Conservation (phyloP, 1,284 basidiomycete species). For the Phlebopus sp. region DNA sequence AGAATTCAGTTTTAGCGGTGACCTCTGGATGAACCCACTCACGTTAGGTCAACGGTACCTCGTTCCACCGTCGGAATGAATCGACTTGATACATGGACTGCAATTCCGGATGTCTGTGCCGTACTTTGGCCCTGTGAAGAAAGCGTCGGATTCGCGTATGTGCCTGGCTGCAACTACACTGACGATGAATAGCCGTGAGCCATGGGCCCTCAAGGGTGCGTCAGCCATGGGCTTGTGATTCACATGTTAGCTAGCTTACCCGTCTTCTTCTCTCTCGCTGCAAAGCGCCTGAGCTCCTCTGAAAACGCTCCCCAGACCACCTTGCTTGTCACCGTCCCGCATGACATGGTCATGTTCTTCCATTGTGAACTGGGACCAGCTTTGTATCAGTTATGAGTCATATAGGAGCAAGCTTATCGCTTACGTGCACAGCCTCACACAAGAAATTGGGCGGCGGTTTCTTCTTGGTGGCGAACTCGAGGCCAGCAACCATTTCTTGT, state of each 20-base stretch:
- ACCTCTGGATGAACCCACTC: slow-evolving; percentile 27
- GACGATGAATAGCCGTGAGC: slow-evolving; percentile 72
- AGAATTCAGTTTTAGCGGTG: slow-evolving; percentile 7
- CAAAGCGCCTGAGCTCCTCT: slow-evolving; percentile 57
- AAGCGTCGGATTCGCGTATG: slow-evolving; percentile 2
- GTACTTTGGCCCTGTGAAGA: slow-evolving; percentile 69
- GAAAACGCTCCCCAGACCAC: slow-evolving; percentile 69
- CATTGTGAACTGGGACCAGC: slow-evolving; percentile 37
- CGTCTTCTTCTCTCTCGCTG: slow-evolving; percentile 76
- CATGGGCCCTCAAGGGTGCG: neutral
- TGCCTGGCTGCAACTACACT: slow-evolving; percentile 18
- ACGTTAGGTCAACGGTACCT: slow-evolving; percentile 88
- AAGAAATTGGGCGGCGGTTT: slow-evolving; percentile 75
- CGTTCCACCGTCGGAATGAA: slow-evolving; percentile 97
- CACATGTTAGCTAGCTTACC: slow-evolving; percentile 39
- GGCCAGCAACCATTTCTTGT: slow-evolving; percentile 68
- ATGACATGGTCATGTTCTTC: slow-evolving; percentile 36
- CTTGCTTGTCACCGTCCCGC: slow-evolving; percentile 42
- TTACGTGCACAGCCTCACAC: slow-evolving; percentile 82
- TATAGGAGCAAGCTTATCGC: slow-evolving; percentile 15
- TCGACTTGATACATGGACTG: slow-evolving; percentile 84
- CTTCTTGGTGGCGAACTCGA: slow-evolving; percentile 92
- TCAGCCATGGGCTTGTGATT: neutral
- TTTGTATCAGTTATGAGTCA: neutral
- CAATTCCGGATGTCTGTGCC: slow-evolving; percentile 90